phyloP scores from a whole-genome alignment of 805 yeast species.

The Yarrowia divulgata region DNA sequence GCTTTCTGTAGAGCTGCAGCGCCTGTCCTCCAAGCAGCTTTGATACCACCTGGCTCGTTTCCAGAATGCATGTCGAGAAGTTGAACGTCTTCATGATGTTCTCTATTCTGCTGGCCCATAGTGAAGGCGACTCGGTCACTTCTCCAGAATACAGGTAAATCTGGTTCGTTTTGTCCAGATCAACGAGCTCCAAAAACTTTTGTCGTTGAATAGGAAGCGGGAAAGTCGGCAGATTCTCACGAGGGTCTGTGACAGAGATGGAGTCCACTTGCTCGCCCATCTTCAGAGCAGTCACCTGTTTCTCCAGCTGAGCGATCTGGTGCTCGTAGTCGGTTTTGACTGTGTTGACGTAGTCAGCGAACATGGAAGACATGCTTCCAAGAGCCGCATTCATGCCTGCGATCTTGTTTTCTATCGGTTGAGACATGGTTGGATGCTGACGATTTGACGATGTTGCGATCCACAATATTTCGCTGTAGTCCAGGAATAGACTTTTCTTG shows the following conservation, averaged over 20 bases:
- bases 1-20: conserved; percentile 23
- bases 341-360: conserved; percentile 39
- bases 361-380: conserved; percentile 35
- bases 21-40: conserved; percentile 22
- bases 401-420: conserved; percentile 36
- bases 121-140: conserved; percentile 10
- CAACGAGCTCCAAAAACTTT: conserved; percentile 28
- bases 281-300: conserved; percentile 28
- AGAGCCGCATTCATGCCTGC: conserved; percentile 28
- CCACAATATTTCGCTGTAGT: neutral
- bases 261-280: conserved; percentile 34
- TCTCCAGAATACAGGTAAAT: conserved; percentile 28
- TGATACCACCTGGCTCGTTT: conserved; percentile 17
- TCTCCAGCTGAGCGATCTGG: conserved; percentile 30
- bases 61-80: conserved; percentile 36
- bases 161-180: neutral
- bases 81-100: conserved; percentile 37
- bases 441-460: neutral
- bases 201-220: conserved; percentile 29
- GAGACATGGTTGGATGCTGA: conserved; percentile 18
- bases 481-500: neutral
- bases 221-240: conserved; percentile 24
- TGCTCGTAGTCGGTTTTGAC: conserved; percentile 38
- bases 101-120: conserved; percentile 37
- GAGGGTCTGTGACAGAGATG: conserved; percentile 31